These are phyloP conservation scores for Ascocoryne sarcoides DNA, from an alignment of 2,329 filamentous ascomycete genomes.

Conservation along the genomic window DNA sequence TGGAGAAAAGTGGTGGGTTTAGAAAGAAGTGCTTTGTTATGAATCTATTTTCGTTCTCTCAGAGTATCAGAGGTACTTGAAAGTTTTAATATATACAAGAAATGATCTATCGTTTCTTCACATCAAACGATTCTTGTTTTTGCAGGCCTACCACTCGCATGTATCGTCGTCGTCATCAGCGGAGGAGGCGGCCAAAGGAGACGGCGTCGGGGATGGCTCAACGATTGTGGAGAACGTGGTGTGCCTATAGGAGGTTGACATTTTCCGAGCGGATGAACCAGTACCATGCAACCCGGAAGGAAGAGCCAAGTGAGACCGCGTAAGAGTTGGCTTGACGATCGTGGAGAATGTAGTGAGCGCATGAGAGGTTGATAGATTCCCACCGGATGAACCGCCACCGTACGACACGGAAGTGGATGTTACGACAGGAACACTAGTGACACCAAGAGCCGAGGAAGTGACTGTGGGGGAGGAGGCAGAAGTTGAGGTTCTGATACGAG, in stretches of 20 bases:
- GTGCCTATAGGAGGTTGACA: neutral
- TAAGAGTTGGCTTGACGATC: neutral
- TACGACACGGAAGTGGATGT: neutral
- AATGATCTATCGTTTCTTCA: too few relatives aligned
- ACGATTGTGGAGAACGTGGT: neutral
- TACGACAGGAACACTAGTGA: neutral
- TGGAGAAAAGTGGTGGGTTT: too few relatives aligned
- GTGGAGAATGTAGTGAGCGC: neutral
- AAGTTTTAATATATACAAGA: too few relatives aligned
- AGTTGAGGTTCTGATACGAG: too few relatives aligned
- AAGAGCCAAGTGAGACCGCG: too few relatives aligned
- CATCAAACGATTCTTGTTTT: too few relatives aligned
- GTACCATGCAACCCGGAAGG: neutral
- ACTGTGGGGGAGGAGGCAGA: too few relatives aligned
- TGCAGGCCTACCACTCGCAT: too few relatives aligned
- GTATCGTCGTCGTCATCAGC: neutral
- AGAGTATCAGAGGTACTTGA: too few relatives aligned
- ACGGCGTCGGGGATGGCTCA: neutral
- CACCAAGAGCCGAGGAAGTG: neutral
- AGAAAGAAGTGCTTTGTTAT: too few relatives aligned
- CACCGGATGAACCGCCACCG: neutral
- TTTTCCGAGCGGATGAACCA: neutral
- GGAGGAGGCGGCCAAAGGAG: neutral
- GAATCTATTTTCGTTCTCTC: too few relatives aligned
- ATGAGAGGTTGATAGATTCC: neutral